phyloP scores from a whole-genome alignment of 2,329 filamentous ascomycete genomes.

The Periconia sp. region DNA sequence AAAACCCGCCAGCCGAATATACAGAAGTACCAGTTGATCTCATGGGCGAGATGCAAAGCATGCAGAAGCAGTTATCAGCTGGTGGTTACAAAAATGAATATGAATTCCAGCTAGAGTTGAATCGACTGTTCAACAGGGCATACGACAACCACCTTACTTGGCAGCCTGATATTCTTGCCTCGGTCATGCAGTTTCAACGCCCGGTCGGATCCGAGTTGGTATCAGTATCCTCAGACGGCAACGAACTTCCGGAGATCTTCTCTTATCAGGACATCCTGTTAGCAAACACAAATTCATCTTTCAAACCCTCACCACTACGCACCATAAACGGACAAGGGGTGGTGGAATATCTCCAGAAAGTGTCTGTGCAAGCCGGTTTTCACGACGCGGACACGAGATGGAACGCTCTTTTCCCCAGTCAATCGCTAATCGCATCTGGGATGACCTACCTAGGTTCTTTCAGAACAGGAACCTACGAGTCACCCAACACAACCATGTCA shows the following conservation, averaged over 20 bases:
- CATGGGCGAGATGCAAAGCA: slow-evolving; percentile 37
- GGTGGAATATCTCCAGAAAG: slow-evolving; percentile 33
- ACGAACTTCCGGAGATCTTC: slow-evolving; percentile 40
- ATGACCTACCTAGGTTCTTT: slow-evolving; percentile 32
- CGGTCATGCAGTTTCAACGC: slow-evolving; percentile 41
- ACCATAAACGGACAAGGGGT: slow-evolving; percentile 42
- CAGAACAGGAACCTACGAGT: slow-evolving; percentile 32
- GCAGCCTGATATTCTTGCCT: slow-evolving; percentile 39
- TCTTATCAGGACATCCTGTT: slow-evolving; percentile 32
- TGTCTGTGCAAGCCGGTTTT: slow-evolving; percentile 32
- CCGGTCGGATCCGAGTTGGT: slow-evolving; percentile 34
- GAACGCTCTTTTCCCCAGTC: slow-evolving; percentile 43
- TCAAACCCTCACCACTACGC: slow-evolving; percentile 39
- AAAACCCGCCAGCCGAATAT: slow-evolving; percentile 40
- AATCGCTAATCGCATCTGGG: slow-evolving; percentile 31
- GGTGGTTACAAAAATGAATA: slow-evolving; percentile 43
- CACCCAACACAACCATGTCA: slow-evolving; percentile 36
- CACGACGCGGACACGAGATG: slow-evolving; percentile 47
- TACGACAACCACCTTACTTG: slow-evolving; percentile 47
- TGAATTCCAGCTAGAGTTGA: slow-evolving; percentile 43
- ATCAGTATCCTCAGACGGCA: slow-evolving; percentile 40
- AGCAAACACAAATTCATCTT: slow-evolving; percentile 23
- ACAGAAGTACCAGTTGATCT: slow-evolving; percentile 44
- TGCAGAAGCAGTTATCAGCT: slow-evolving; percentile 31
- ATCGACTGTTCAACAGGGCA: slow-evolving; percentile 35